phyloP scores from a whole-genome alignment of 768 basidiomycete genomes.

The Pulveroboletus frians region DNA sequence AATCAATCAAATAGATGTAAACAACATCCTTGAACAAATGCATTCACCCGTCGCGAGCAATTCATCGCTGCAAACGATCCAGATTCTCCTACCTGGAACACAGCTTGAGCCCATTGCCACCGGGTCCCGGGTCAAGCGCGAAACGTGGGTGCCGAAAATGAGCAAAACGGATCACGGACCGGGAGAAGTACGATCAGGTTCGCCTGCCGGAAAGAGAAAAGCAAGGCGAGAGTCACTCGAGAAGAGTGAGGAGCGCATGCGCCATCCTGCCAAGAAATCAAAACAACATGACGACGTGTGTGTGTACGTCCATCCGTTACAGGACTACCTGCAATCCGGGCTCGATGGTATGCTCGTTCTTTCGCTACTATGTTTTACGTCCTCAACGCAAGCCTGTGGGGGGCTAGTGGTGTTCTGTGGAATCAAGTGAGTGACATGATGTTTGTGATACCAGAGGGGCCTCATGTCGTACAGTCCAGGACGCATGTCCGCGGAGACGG shows the following conservation, averaged over 20 bases:
- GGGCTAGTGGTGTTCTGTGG: constrained; percentile 73
- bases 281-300: constrained; percentile 46
- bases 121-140: not conserved
- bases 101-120: not conserved
- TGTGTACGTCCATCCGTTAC: constrained; percentile 45
- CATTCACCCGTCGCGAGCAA: not conserved
- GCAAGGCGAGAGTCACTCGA: not conserved
- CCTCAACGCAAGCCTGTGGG: not conserved
- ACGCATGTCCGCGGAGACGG: constrained; percentile 56
- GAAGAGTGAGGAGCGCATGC: not conserved
- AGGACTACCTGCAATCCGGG: constrained; percentile 46
- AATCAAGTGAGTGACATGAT: constrained; percentile 57
- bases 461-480: constrained; percentile 48
- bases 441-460: too few relatives aligned
- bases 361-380: not conserved
- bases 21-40: not conserved
- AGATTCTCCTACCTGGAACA: constrained; percentile 8
- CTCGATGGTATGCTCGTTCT: constrained; percentile 50
- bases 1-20: not conserved
- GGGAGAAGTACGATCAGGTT: not conserved
- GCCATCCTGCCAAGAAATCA: constrained; percentile 22
- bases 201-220: not conserved
- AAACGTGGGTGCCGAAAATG: not conserved
- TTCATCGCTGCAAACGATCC: not conserved
- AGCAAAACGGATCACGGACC: not conserved